Evolutionary conservation across 1,284 basidiomycete genomes (phyloP), one percentile per base, ranked within the genome.

Genomic region (Abortiporus biennis): DNA sequence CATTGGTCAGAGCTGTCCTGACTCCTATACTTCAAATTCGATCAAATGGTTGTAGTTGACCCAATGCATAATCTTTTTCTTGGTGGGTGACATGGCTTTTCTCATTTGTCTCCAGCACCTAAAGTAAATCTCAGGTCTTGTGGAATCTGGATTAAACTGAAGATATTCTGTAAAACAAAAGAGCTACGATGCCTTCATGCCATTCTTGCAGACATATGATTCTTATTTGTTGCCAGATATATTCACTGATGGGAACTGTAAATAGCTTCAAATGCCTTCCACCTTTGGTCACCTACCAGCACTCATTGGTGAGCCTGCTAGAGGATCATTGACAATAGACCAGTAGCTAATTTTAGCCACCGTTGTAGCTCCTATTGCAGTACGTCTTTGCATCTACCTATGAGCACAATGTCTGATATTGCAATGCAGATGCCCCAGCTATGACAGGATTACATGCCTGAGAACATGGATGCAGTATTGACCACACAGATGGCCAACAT

Each of bases 51-150:
- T 0, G 47, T 66, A 11, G 41, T 66, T 38, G 61, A 64, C 43
- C 61, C 62, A 0, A 63, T 63, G 61, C 59, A 62, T 39, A 64
- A 59, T 37, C 42, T 63, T 1, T 47, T 64, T 1, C 50, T 62
- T 2, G 61, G 62, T 62, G 40, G 6, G 52, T 43, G 5, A 27
- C 31, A 23, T 32, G 6, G 6, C 19, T n/a, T n/a, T n/a, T n/a
- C n/a, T n/a, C n/a, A n/a, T n/a, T n/a, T n/a, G n/a, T n/a, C n/a
- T n/a, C n/a, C n/a, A n/a, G n/a, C n/a, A n/a, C n/a, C n/a, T n/a
- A n/a, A n/a, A n/a, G n/a, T n/a, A 23, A 9, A 20, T 27, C 33
- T 35, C 19, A 12, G 59, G 21, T 64, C 55, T 54, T 61, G 53
- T 40, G 42, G 46, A 2, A 15, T 33, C 12, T 64, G 59, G 61